Conservation (phyloP, 768 basidiomycete species). For the Kwoniella heveanensis region DNA sequence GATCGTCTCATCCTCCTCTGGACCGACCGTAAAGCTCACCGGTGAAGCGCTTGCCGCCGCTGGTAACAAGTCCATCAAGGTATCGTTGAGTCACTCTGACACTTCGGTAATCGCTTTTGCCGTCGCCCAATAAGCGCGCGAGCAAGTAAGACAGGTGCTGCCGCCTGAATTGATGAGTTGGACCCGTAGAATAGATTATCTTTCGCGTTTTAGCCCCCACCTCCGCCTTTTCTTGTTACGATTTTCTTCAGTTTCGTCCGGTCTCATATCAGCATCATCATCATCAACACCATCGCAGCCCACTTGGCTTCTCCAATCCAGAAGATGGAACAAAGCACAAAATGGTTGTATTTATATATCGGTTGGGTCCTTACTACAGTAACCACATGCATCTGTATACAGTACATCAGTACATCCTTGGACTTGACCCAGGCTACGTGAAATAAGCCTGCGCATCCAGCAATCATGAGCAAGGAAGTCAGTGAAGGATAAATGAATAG, state of each 20-base stretch:
- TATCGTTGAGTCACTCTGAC: constrained; percentile 93
- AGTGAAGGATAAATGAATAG: too few relatives aligned
- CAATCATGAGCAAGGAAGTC: too few relatives aligned
- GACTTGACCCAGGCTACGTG: too few relatives aligned
- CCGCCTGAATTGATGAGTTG: too few relatives aligned
- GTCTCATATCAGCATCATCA: background rate
- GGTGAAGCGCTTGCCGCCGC: constrained; percentile 74
- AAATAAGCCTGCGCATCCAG: too few relatives aligned
- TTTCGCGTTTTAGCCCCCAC: background rate
- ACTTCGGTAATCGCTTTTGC: constrained; percentile 61
- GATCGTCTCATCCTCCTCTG: constrained; percentile 73
- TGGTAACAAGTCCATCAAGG: constrained; percentile 70
- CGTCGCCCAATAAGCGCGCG: constrained; percentile 42
- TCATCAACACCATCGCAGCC: background rate
- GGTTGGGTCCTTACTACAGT: background rate
- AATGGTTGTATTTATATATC: background rate
- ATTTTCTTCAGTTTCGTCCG: background rate
- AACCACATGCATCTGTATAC: constrained; percentile 5
- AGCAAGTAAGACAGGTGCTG: background rate
- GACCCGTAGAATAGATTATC: background rate
- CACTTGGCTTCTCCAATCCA: constrained; percentile 3
- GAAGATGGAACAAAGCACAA: constrained; percentile 1
- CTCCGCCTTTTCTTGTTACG: background rate
- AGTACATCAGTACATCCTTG: too few relatives aligned
- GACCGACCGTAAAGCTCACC: constrained; percentile 64